These are phyloP conservation scores for Aspergillus sp. DNA, from an alignment of 2,329 filamentous ascomycete genomes.

Conservation along the genomic window DNA sequence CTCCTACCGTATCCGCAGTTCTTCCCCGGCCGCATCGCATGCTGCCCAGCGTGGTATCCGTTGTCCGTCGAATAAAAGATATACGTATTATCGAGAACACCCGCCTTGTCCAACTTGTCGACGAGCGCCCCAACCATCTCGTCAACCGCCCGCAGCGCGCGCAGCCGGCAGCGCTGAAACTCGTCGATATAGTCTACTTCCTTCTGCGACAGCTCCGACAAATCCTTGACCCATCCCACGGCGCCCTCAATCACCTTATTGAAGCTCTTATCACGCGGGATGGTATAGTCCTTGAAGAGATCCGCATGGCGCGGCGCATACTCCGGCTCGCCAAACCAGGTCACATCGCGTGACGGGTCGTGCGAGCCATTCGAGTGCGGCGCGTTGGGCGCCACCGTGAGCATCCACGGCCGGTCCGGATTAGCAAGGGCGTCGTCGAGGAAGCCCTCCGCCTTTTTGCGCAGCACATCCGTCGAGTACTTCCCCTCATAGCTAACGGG, in stretches of 20 bases:
- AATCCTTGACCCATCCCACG: slow-evolving; percentile 45
- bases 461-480: slow-evolving; percentile 58
- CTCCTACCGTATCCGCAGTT: slow-evolving; percentile 53
- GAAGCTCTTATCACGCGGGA: slow-evolving; percentile 63
- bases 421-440: slow-evolving; percentile 55
- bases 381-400: slow-evolving; percentile 62
- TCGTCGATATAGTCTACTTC: slow-evolving; percentile 51
- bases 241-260: slow-evolving; percentile 52
- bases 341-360: slow-evolving; percentile 12
- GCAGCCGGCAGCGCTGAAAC: slow-evolving; percentile 49
- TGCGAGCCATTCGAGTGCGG: slow-evolving; percentile 55
- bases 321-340: slow-evolving; percentile 25
- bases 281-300: slow-evolving; percentile 56
- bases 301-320: slow-evolving; percentile 55
- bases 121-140: slow-evolving; percentile 50
- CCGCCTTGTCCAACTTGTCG: slow-evolving; percentile 36
- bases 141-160: slow-evolving; percentile 53
- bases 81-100: slow-evolving; percentile 51
- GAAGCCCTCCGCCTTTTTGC: slow-evolving; percentile 55
- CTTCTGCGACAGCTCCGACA: slow-evolving; percentile 44
- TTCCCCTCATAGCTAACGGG: slow-evolving; percentile 54
- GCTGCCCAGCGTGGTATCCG: slow-evolving; percentile 59
- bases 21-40: slow-evolving; percentile 57
- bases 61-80: slow-evolving; percentile 61
- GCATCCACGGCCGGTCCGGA: slow-evolving; percentile 59